Evolutionary conservation across 2,329 filamentous ascomycete species (phyloP).

Genomic region (Ascochyta lentis): DNA sequence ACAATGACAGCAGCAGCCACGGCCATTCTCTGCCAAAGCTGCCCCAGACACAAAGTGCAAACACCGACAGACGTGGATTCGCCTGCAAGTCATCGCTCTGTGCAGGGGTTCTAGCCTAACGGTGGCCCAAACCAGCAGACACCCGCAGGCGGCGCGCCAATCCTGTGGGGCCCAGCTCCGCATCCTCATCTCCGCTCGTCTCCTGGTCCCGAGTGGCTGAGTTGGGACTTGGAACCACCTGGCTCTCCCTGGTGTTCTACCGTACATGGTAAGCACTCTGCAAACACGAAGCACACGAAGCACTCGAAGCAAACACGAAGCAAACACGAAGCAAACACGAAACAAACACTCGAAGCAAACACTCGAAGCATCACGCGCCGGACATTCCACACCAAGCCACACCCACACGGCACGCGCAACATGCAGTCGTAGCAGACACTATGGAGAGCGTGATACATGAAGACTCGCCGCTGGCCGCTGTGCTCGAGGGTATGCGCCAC

Average conservation of each 20-base stretch:
- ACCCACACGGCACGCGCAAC: slow-evolving; percentile 24
- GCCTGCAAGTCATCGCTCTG: slow-evolving; percentile 6
- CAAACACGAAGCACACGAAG: too few species aligned
- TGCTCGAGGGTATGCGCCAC: slow-evolving; percentile 74
- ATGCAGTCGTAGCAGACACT: slow-evolving; percentile 35
- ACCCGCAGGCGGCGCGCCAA: slow-evolving; percentile 21
- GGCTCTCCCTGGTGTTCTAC: slow-evolving; percentile 4
- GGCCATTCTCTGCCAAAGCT: neutral
- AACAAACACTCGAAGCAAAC: neutral
- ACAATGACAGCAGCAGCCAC: neutral
- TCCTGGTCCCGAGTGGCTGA: slow-evolving; percentile 22
- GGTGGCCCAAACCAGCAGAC: slow-evolving; percentile 13
- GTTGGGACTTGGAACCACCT: slow-evolving; percentile 18
- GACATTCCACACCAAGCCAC: slow-evolving; percentile 23
- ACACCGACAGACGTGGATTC: neutral
- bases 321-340: neutral
- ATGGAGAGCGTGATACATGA: slow-evolving; percentile 92
- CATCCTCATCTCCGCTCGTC: slow-evolving; percentile 28
- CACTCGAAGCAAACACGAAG: neutral
- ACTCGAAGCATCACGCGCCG: slow-evolving; percentile 13
- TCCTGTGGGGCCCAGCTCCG: slow-evolving; percentile 22
- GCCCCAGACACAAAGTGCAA: neutral
- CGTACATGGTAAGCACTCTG: too few species aligned
- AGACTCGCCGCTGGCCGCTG: slow-evolving; percentile 85
- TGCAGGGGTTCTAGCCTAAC: slow-evolving; percentile 12